Conservation (phyloP, 1,284 basidiomycete genomes). For the Mycena citricolor region DNA sequence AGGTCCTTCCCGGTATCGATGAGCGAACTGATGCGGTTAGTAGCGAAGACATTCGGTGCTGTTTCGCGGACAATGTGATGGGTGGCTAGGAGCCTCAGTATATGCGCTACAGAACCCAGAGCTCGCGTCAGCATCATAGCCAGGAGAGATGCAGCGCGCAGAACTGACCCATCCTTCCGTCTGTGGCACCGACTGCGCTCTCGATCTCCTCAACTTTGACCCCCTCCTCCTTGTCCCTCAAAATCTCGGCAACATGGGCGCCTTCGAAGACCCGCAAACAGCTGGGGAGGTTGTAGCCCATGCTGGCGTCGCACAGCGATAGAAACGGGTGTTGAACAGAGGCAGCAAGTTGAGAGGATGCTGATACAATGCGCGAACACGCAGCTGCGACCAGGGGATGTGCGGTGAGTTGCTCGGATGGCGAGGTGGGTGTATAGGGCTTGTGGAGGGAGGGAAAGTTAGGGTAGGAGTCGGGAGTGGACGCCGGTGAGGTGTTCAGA, state of each 20-base stretch:
- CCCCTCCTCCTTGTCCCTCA: slow-evolving; percentile 56
- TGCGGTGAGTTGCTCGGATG: slow-evolving; percentile 52
- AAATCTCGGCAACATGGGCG: slow-evolving; percentile 63
- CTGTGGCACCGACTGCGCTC: too few relatives aligned
- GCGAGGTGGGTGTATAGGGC: slow-evolving; percentile 45
- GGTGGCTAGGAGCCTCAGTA: slow-evolving; percentile 68
- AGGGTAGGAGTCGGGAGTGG: slow-evolving; percentile 26
- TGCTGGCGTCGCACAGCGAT: slow-evolving; percentile 62
- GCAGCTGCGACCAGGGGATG: slow-evolving; percentile 59
- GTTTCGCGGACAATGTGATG: slow-evolving; percentile 69
- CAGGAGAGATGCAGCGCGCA: too few relatives aligned
- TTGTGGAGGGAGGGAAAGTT: slow-evolving; percentile 64
- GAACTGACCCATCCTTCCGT: too few relatives aligned
- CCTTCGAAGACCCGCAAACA: slow-evolving; percentile 69
- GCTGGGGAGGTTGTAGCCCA: slow-evolving; percentile 69
- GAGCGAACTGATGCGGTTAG: slow-evolving; percentile 64
- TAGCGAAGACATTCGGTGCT: slow-evolving; percentile 63
- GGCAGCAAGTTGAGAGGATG: slow-evolving; percentile 61
- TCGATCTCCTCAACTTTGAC: too few relatives aligned
- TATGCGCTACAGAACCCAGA: slow-evolving; percentile 44
- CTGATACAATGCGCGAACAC: slow-evolving; percentile 62
- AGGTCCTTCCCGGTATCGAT: slow-evolving; percentile 62
- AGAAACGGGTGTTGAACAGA: slow-evolving; percentile 67
- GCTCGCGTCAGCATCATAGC: slow-evolving; percentile 1
- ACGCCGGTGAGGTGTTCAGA: slow-evolving; percentile 10